Evolutionary conservation across 768 basidiomycete species (phyloP).

Genomic region (Agrocybe chaxingu): DNA sequence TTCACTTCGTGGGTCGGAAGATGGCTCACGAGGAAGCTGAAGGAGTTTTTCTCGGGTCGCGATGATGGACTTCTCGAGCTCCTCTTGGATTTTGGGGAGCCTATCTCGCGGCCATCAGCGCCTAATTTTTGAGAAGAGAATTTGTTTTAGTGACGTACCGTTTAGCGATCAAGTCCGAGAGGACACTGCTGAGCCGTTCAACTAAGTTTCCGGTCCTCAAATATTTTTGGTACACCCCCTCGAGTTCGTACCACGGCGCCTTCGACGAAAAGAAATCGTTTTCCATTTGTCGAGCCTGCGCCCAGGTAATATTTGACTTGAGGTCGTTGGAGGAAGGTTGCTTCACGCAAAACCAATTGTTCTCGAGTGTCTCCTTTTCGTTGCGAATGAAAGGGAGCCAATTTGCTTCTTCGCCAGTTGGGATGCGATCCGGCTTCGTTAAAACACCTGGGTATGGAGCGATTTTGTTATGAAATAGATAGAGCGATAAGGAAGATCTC

Average conservation of each 20-base stretch:
- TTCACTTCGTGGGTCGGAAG: slow-evolving; percentile 55
- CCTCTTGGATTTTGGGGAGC: slow-evolving; percentile 59
- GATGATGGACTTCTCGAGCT: slow-evolving; percentile 45
- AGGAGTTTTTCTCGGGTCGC: slow-evolving; percentile 41
- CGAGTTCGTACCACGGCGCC: slow-evolving; percentile 54
- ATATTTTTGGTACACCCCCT: slow-evolving; percentile 44
- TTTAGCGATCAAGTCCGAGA: slow-evolving; percentile 62
- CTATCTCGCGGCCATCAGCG: slow-evolving; percentile 30
- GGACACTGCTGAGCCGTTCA: slow-evolving; percentile 51
- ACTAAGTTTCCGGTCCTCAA: slow-evolving; percentile 57
- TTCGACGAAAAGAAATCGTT: slow-evolving; percentile 51
- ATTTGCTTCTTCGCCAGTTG: slow-evolving; percentile 44
- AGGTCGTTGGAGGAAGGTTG: slow-evolving; percentile 51
- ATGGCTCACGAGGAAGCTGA: slow-evolving; percentile 43
- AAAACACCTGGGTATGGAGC: slow-evolving; percentile 48
- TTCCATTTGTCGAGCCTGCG: slow-evolving; percentile 57
- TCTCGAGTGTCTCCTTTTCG: slow-evolving; percentile 45
- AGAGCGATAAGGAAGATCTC: slow-evolving; percentile 8
- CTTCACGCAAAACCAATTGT: slow-evolving; percentile 61
- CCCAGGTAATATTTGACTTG: slow-evolving; percentile 53
- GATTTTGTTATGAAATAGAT: not conserved
- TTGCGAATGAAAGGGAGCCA: slow-evolving; percentile 62
- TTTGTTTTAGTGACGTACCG: slow-evolving; percentile 34
- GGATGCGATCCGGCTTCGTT: slow-evolving; percentile 48
- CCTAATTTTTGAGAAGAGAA: slow-evolving; percentile 21